Evolutionary conservation across 2,329 filamentous ascomycete species (phyloP).

Genomic region (Lachnellula arida): DNA sequence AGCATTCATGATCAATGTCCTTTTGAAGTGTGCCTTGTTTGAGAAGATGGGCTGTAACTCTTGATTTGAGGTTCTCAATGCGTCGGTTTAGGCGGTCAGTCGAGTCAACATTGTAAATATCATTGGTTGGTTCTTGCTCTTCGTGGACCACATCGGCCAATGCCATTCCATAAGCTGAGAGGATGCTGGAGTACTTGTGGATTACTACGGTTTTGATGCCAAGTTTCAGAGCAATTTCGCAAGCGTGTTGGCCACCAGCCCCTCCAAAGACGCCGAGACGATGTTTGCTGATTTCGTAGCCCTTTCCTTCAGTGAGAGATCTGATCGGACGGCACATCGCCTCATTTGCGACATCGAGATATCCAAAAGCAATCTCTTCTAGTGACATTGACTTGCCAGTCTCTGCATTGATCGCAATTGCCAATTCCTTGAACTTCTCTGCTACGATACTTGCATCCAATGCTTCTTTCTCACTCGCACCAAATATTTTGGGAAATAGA

Average conservation of each 20-base stretch:
- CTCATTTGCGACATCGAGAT: conserved; percentile 83
- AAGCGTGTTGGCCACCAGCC: conserved; percentile 84
- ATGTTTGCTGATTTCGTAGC: conserved; percentile 82
- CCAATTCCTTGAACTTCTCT: conserved; percentile 68
- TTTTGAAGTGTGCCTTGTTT: conserved; percentile 51
- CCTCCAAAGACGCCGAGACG: conserved; percentile 85
- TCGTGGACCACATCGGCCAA: conserved; percentile 56
- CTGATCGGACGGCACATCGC: conserved; percentile 86
- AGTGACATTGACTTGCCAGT: conserved; percentile 53
- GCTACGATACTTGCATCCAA: conserved; percentile 65
- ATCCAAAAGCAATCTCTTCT: conserved; percentile 56
- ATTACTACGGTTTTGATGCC: conserved; percentile 80
- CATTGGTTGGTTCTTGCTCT: too few relatives aligned
- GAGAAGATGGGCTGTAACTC: conserved; percentile 39
- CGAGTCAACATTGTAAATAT: too few relatives aligned
- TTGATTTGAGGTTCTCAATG: neutral
- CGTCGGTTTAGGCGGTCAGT: neutral
- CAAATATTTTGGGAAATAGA: conserved; percentile 72
- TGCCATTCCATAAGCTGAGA: conserved; percentile 89
- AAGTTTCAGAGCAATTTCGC: conserved; percentile 75
- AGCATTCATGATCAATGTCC: conserved; percentile 78
- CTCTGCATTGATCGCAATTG: conserved; percentile 64
- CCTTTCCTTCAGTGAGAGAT: conserved; percentile 83
- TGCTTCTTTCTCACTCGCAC: too few relatives aligned
- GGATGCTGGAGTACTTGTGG: conserved; percentile 79